Base-by-base conservation (phyloP, 2,329 filamentous ascomycete genomes). In the Aschersonia sp. region DNA sequence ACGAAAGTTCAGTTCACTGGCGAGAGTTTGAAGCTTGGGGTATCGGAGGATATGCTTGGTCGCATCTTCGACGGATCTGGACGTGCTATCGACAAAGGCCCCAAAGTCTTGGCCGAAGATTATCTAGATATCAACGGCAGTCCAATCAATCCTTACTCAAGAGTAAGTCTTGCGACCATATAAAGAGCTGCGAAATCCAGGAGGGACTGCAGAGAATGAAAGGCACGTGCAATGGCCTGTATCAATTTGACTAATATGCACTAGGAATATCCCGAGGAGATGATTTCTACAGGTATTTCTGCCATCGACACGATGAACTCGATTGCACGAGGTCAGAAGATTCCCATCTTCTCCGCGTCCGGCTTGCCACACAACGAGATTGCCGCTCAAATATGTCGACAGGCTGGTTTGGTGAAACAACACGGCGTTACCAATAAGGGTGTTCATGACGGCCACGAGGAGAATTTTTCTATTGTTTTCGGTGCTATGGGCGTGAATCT, bases 401-500 rank as follows among this genome's bases (percentile, higher is more conserved):
- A 98, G 70, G 92, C 92, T 58, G 81, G 91, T 68, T 72, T 98
- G 64, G 94, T 97, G 55, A 82, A 89, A 68, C 70, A 76, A 58
- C 61, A 88, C 74, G 76, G 89, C 46, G 67, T 81, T 47, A 84
- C 89, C 38, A 94, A 87, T 65, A 98, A 98, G 79, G 89, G 85
- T 55, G 82, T 92, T 30, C 92, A 98, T 63, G 94, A 98, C 61
- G 89, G 82, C 49, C 92, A 98, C 69, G 89, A 96, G 62, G 92
- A 98, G 63, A 98, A 98, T 75, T 98, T 98, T 78, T 96, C 89
- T 51, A 98, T 98, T 61, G 92, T 98, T 50, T 98, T 98, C 65
- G 94, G 88, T 63, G 92, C 92, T 62, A 98, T 98, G 92, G 92
- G 92, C 89, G 92, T 98, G 59, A 98, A 98, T 74, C 82, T 98